phyloP scores from a whole-genome alignment of 352 stramenopile species.

The Phytophthora melonis region DNA sequence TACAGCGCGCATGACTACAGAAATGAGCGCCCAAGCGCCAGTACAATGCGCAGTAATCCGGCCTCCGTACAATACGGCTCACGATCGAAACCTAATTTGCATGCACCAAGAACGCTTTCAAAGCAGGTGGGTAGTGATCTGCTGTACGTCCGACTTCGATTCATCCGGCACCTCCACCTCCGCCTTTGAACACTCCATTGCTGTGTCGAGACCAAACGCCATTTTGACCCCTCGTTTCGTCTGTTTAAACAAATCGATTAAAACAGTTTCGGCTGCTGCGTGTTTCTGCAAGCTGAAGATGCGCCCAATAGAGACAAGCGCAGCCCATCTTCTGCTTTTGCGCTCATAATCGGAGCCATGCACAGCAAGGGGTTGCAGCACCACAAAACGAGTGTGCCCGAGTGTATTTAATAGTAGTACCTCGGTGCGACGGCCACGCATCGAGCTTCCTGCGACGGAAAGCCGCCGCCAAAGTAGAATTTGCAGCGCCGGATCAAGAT shows the following conservation, averaged over 20 bases:
- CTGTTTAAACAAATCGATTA: not conserved
- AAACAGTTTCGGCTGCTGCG: not conserved
- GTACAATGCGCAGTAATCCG: not conserved
- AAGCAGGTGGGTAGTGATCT: too few species aligned
- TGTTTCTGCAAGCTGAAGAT: slow-evolving; percentile 17
- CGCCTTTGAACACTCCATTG: not conserved
- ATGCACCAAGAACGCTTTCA: not conserved
- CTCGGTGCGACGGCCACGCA: slow-evolving; percentile 24
- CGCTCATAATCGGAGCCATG: too few species aligned
- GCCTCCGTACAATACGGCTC: not conserved
- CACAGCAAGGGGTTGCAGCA: too few species aligned
- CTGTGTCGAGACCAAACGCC: not conserved
- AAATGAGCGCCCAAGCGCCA: not conserved
- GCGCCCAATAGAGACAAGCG: slow-evolving; percentile 18
- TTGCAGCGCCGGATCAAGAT: slow-evolving; percentile 19
- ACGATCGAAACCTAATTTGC: not conserved
- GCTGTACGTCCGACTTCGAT: not conserved
- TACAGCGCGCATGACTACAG: not conserved
- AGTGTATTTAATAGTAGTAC: not conserved
- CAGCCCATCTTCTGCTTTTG: not conserved
- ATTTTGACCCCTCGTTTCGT: not conserved
- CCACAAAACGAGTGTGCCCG: slow-evolving; percentile 19
- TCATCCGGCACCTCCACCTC: not conserved
- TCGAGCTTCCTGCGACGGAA: slow-evolving; percentile 7
- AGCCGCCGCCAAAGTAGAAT: slow-evolving; percentile 23